These are phyloP conservation scores for Colletotrichum siamense DNA, from an alignment of 2,329 filamentous ascomycete genomes.

Conservation along the genomic window DNA sequence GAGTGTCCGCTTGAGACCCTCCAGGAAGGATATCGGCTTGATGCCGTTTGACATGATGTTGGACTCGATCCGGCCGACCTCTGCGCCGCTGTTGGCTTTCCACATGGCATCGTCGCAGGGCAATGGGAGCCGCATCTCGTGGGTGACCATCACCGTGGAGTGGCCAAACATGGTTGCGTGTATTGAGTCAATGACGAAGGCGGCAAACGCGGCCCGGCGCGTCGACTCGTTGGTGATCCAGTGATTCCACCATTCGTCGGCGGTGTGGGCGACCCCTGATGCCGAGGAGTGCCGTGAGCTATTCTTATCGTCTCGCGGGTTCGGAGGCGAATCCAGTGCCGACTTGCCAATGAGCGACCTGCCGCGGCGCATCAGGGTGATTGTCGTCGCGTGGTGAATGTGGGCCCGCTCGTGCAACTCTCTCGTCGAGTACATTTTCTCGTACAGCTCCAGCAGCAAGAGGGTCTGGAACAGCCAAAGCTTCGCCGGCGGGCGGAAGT, in stretches of 20 bases:
- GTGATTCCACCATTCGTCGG: conserved; percentile 92
- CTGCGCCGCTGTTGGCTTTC: conserved; percentile 86
- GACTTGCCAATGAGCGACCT: conserved; percentile 89
- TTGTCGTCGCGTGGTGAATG: conserved; percentile 94
- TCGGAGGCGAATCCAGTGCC: conserved; percentile 83
- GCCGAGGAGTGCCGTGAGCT: conserved; percentile 67
- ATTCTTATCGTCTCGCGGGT: conserved; percentile 66
- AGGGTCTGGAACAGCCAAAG: conserved; percentile 95
- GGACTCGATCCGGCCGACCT: conserved; percentile 84
- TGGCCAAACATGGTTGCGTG: conserved; percentile 99
- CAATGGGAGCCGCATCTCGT: conserved; percentile 89
- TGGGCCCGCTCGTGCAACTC: conserved; percentile 93
- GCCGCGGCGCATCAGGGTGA: conserved; percentile 93
- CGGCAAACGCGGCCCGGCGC: conserved; percentile 86
- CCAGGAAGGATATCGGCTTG: conserved; percentile 86
- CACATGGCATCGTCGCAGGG: conserved; percentile 94
- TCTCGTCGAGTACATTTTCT: conserved; percentile 97
- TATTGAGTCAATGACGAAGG: conserved; percentile 93
- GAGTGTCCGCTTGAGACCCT: conserved; percentile 87
- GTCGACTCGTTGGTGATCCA: conserved; percentile 97
- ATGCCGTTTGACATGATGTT: conserved; percentile 81
- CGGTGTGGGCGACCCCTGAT: conserved; percentile 68
- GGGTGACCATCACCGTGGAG: conserved; percentile 94
- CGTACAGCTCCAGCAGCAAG: conserved; percentile 87
- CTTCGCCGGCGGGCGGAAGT: conserved; percentile 91